Percentiles rank a stretch among this genome's conserved stretches.
These are phyloP conservation scores for Mycena filopes DNA, from an alignment of 768 basidiomycete species.

Conservation along the genomic window DNA sequence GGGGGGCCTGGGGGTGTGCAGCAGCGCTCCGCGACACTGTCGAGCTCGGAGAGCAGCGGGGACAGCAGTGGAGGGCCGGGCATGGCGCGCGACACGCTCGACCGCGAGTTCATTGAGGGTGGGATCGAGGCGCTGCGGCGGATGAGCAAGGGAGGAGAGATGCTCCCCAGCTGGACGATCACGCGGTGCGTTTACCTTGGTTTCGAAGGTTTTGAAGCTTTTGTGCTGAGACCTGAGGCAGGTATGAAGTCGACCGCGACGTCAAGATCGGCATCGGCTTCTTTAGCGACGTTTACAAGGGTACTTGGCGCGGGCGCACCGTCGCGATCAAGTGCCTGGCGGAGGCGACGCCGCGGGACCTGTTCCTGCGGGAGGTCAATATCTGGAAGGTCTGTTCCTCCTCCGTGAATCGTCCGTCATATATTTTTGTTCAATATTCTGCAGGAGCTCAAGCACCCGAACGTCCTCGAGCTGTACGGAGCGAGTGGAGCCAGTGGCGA, in stretches of 20 bases:
- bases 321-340: slow-evolving; percentile 82
- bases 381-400: too few relatives aligned
- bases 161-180: slow-evolving; percentile 80
- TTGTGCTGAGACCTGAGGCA: too few relatives aligned
- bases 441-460: slow-evolving; percentile 73
- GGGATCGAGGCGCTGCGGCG: slow-evolving; percentile 78
- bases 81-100: slow-evolving; percentile 57
- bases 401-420: too few relatives aligned
- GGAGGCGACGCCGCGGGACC: slow-evolving; percentile 63
- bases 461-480: slow-evolving; percentile 80
- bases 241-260: slow-evolving; percentile 81
- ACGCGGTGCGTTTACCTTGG: slow-evolving; percentile 55
- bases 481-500: slow-evolving; percentile 80
- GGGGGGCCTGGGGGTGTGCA: not conserved
- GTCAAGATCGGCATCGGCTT: slow-evolving; percentile 76
- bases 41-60: slow-evolving; percentile 27
- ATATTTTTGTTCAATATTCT: slow-evolving; percentile 80
- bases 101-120: slow-evolving; percentile 76
- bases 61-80: slow-evolving; percentile 12
- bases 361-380: slow-evolving; percentile 77
- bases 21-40: slow-evolving; percentile 25
- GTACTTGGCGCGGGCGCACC: slow-evolving; percentile 70
- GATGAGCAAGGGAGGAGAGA: slow-evolving; percentile 59
- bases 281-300: slow-evolving; percentile 84
- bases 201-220: too few relatives aligned